A percentile compares a stretch with the other conserved stretches of the same genome.
Conservation (phyloP, 164 flowering plant genomes). For the Saururus chinensis region DNA sequence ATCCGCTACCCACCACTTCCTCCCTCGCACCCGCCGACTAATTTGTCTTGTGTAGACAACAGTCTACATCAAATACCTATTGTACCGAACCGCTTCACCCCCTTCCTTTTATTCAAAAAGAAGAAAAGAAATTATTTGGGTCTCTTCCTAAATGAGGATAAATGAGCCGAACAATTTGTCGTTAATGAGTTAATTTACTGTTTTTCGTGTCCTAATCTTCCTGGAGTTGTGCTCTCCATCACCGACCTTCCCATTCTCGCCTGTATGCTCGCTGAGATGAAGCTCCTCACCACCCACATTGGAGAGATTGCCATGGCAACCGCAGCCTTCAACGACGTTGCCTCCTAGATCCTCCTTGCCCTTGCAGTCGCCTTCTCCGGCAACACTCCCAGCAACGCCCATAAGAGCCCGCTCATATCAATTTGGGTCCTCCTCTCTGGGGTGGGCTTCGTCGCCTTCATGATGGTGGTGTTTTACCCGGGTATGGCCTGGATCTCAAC, state of each 20-base stretch:
- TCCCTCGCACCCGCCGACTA: too few relatives aligned
- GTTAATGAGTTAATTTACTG: too few relatives aligned
- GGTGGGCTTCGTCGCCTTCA: conserved; percentile 38
- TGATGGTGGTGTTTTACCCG: conserved; percentile 36
- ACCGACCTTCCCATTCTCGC: conserved; percentile 33
- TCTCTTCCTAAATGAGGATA: too few relatives aligned
- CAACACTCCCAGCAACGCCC: conserved; percentile 7
- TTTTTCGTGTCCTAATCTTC: conserved; percentile 26
- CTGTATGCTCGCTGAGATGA: conserved; percentile 25
- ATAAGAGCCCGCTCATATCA: conserved; percentile 14
- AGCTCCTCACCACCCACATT: conserved; percentile 17
- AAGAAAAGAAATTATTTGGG: too few relatives aligned
- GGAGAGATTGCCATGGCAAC: conserved; percentile 30
- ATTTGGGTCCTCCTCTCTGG: conserved; percentile 34
- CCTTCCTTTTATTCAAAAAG: too few relatives aligned
- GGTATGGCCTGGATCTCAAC: conserved; percentile 37
- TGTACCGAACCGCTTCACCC: too few relatives aligned
- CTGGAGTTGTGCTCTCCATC: conserved; percentile 28
- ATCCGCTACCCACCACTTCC: too few relatives aligned
- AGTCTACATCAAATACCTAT: too few relatives aligned
- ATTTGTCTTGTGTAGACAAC: too few relatives aligned
- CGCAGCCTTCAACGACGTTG: conserved; percentile 26
- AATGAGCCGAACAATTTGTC: too few relatives aligned
- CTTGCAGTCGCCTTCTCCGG: conserved; percentile 24
- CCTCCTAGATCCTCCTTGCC: conserved; percentile 26